A percentile compares a stretch with the other conserved stretches of the same genome.
These are phyloP conservation scores for Euphrasia confusa DNA, from an alignment of 257 asterid genomes.

Conservation along the genomic window DNA sequence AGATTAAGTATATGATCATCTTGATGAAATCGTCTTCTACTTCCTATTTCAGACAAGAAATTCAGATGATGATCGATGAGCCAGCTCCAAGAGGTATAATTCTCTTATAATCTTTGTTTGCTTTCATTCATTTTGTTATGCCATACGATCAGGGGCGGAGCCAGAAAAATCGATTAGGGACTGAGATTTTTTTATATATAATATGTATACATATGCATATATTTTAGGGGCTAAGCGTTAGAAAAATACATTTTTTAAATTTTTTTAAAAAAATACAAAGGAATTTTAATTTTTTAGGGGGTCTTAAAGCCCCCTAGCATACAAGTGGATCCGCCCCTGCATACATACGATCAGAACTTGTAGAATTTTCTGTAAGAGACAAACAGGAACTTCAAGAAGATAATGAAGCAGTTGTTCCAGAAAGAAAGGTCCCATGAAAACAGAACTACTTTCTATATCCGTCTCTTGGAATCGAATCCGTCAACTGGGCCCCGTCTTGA, in stretches of 20 bases:
- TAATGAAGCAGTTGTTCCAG: conserved; percentile 34
- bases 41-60: conserved; percentile 50
- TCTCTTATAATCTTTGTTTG: conserved; percentile 7
- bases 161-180: no score
- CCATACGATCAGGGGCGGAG: conserved; percentile 22
- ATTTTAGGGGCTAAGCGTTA: no score
- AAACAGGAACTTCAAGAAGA: conserved; percentile 39
- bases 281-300: no score
- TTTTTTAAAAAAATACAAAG: no score
- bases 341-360: no score
- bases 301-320: no score
- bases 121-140: conserved; percentile 19
- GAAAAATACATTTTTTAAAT: no score
- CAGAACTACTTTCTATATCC: conserved; percentile 18
- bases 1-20: conserved; percentile 1
- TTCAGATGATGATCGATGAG: conserved; percentile 64
- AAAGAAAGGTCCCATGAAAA: conserved; percentile 49
- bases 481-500: no score
- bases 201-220: no score
- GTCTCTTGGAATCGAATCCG: conserved; percentile 23
- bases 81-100: conserved; percentile 60
- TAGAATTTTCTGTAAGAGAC: conserved; percentile 33
- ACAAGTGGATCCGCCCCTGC: no score
- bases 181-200: no score
- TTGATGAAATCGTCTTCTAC: conserved; percentile 22